Evolutionary conservation across 352 stramenopile genomes (phyloP).

Genomic region (Phytophthora hibernalis): DNA sequence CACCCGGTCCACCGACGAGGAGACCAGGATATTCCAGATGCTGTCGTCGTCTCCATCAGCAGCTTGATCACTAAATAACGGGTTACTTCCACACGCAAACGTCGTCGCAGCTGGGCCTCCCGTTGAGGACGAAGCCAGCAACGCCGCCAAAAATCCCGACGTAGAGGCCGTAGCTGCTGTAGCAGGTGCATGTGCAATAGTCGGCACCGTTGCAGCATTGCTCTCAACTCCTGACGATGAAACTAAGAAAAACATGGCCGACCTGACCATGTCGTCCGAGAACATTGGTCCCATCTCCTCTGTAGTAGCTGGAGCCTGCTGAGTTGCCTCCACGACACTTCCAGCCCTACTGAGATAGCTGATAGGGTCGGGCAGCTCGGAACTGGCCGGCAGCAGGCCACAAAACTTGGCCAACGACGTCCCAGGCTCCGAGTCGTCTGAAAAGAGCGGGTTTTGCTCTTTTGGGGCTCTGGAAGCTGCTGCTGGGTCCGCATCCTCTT

Average conservation of each 20-base stretch:
- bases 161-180: conserved; percentile 38
- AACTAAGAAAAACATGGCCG: conserved; percentile 67
- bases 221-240: conserved; percentile 56
- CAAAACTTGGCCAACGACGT: conserved; percentile 52
- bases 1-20: conserved; percentile 74
- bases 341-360: conserved; percentile 56
- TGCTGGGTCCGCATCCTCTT: conserved; percentile 9
- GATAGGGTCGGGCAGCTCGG: conserved; percentile 69
- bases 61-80: conserved; percentile 61
- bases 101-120: conserved; percentile 20
- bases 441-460: conserved; percentile 65
- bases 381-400: conserved; percentile 56
- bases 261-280: conserved; percentile 71
- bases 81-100: conserved; percentile 40
- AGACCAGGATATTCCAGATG: conserved; percentile 75
- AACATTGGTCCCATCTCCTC: conserved; percentile 35
- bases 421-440: conserved; percentile 50
- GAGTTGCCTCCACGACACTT: conserved; percentile 4
- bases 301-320: neutral
- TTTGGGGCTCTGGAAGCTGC: conserved; percentile 1
- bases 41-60: conserved; percentile 61
- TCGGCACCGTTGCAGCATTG: neutral
- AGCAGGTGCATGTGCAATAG: neutral
- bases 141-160: conserved; percentile 51
- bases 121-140: conserved; percentile 64